Conservation (phyloP, 768 basidiomycete genomes). For the Boletus reticulatus region DNA sequence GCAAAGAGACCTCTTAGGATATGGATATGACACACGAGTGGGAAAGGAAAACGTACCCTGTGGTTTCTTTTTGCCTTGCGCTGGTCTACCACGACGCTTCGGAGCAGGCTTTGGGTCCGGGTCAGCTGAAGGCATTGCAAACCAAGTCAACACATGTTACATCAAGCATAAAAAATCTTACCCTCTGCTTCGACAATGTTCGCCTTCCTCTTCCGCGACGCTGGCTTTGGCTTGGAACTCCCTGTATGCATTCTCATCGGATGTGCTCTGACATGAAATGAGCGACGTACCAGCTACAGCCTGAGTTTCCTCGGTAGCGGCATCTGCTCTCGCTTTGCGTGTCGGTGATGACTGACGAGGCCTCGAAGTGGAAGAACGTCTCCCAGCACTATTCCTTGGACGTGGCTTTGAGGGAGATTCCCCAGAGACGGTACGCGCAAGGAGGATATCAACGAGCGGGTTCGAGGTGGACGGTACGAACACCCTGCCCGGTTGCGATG, state of each 20-base stretch:
- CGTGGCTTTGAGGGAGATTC: conserved; percentile 43
- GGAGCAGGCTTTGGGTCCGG: conserved; percentile 3
- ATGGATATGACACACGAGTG: not conserved
- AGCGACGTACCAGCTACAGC: conserved; percentile 15
- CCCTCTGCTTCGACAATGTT: conserved; percentile 4
- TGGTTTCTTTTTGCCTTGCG: conserved; percentile 13
- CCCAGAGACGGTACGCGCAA: conserved; percentile 46
- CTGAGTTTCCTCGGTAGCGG: not conserved
- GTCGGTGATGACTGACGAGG: not conserved
- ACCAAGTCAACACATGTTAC: not conserved
- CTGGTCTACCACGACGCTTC: conserved; percentile 11
- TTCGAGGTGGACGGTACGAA: conserved; percentile 53
- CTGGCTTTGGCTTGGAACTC: conserved; percentile 9
- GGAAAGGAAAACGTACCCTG: not conserved
- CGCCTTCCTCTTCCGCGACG: conserved; percentile 9
- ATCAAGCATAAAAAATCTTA: not conserved
- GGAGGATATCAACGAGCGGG: conserved; percentile 49
- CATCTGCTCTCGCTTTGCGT: not conserved
- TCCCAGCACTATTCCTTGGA: conserved; percentile 1
- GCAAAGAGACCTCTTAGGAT: not conserved
- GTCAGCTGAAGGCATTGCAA: not conserved
- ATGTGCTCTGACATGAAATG: not conserved
- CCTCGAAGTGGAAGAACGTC: not conserved
- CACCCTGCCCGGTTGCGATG: conserved; percentile 34
- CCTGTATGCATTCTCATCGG: conserved; percentile 8